phyloP scores from a whole-genome alignment of 768 basidiomycete genomes.

The Tylopilus subfusipes region DNA sequence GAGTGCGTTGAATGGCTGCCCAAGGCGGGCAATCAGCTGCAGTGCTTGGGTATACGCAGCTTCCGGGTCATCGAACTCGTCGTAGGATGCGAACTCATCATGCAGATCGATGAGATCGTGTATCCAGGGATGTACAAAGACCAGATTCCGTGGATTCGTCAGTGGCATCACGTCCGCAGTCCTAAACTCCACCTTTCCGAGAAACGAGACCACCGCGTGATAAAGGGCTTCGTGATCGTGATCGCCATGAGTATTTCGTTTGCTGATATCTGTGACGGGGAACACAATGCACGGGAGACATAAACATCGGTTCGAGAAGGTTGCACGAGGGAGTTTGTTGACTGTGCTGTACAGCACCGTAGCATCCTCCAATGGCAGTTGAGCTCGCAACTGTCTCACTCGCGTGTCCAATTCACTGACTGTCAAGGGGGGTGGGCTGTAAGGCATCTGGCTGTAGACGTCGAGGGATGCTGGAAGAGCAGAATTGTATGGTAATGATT shows the following conservation, averaged over 20 bases:
- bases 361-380: background rate
- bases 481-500: no score
- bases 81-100: background rate
- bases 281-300: background rate
- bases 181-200: no score
- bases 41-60: no score
- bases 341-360: background rate
- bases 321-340: background rate
- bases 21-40: no score
- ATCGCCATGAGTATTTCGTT: background rate
- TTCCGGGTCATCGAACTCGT: background rate
- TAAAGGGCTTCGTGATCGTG: no score
- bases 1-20: no score
- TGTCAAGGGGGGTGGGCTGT: background rate
- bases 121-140: background rate
- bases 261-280: background rate
- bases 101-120: background rate
- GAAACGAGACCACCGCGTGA: no score
- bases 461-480: no score
- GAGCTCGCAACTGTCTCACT: background rate
- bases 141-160: background rate
- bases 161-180: no score
- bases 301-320: background rate
- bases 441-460: background rate
- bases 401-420: background rate